Conservation (phyloP, 257 asterid species). For the Hygrophila difformis region DNA sequence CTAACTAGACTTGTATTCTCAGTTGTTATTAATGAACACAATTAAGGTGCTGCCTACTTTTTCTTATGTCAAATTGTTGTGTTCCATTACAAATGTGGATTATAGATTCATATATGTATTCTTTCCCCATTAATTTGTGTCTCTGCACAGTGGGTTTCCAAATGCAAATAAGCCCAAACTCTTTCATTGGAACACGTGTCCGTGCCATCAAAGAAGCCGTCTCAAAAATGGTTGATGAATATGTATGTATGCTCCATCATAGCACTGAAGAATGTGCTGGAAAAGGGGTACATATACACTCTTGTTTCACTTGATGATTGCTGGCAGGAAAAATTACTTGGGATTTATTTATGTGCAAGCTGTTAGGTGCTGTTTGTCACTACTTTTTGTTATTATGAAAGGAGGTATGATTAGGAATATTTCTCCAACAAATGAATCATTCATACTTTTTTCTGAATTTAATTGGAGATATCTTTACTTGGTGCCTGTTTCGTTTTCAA, state of each 20-base stretch:
- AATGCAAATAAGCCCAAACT: conserved; percentile 39
- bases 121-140: neutral
- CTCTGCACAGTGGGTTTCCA: conserved; percentile 64
- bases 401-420: neutral
- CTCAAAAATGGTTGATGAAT: conserved; percentile 36
- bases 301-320: neutral
- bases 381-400: neutral
- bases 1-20: no score
- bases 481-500: neutral
- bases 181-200: conserved; percentile 41
- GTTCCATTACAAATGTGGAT: no score
- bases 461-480: neutral
- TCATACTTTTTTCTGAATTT: neutral
- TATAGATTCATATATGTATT: no score
- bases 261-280: conserved; percentile 47
- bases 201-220: conserved; percentile 56
- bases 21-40: no score
- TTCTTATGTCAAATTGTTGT: no score
- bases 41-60: no score
- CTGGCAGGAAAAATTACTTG: neutral
- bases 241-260: conserved; percentile 34
- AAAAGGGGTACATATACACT: conserved; percentile 43
- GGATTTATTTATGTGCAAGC: neutral
- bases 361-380: neutral
- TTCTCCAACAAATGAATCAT: neutral